phyloP scores from a whole-genome alignment of 495 filamentous ascomycete genomes.

The Aspergillus bridgeri region DNA sequence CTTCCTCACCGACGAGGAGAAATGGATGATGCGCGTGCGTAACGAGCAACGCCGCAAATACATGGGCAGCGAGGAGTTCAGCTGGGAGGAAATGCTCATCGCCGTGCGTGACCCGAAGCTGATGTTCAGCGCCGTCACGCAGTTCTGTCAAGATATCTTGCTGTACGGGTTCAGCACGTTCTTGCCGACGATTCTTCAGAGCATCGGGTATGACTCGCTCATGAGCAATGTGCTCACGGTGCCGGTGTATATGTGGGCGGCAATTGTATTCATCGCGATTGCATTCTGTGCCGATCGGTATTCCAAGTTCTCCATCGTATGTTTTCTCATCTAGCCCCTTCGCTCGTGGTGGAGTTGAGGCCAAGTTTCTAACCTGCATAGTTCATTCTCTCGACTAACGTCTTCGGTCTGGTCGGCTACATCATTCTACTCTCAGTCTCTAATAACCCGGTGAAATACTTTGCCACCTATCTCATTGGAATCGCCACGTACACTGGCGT shows the following conservation, averaged over 20 bases:
- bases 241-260: constrained; percentile 42
- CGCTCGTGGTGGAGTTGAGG: background rate
- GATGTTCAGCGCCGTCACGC: constrained; percentile 42
- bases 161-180: constrained; percentile 61
- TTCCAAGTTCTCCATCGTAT: constrained; percentile 36
- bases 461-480: constrained; percentile 53
- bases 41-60: constrained; percentile 39
- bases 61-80: constrained; percentile 49
- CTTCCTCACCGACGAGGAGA: constrained; percentile 50
- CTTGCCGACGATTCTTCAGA: constrained; percentile 52
- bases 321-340: constrained; percentile 2
- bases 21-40: constrained; percentile 48
- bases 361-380: background rate
- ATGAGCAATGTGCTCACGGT: constrained; percentile 46
- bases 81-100: constrained; percentile 47
- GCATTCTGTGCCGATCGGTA: constrained; percentile 40
- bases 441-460: constrained; percentile 47
- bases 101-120: constrained; percentile 41
- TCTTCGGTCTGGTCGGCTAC: constrained; percentile 51
- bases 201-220: constrained; percentile 48
- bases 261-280: constrained; percentile 39
- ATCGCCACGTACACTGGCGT: constrained; percentile 48
- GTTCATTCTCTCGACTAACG: constrained; percentile 41
- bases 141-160: constrained; percentile 54
- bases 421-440: constrained; percentile 44